A percentile compares a stretch with the other conserved stretches of the same genome.
Evolutionary conservation across 192 early-diverging fungal genomes (phyloP).

Genomic region (Backusella morwellensis): DNA sequence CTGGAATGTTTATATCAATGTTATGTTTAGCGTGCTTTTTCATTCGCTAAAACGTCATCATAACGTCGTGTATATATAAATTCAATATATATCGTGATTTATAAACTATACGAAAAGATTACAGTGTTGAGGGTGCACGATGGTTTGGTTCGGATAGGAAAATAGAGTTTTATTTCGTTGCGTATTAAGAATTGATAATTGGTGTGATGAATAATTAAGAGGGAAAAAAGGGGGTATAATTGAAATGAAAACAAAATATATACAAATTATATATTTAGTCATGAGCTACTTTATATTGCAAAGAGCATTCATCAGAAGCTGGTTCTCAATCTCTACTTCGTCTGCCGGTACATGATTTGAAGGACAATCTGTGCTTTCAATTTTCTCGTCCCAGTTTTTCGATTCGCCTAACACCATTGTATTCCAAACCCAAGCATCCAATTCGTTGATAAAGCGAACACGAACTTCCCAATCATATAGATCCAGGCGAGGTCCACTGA

Average conservation of each 20-base stretch:
- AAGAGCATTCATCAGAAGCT: constrained; percentile 38
- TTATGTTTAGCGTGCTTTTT: neutral
- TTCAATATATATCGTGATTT: no score
- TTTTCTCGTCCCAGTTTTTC: constrained; percentile 29
- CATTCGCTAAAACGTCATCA: neutral
- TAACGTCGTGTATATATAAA: neutral
- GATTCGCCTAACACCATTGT: constrained; percentile 37
- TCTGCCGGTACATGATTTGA: constrained; percentile 51
- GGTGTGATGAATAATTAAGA: neutral
- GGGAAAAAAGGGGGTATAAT: neutral
- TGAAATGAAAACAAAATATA: neutral
- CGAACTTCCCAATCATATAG: constrained; percentile 28
- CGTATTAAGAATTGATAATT: neutral
- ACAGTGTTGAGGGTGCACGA: no score
- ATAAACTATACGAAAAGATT: no score
- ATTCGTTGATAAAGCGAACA: constrained; percentile 18
- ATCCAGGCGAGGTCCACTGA: constrained; percentile 27
- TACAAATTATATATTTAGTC: neutral
- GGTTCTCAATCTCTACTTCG: constrained; percentile 52
- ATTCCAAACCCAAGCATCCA: constrained; percentile 40
- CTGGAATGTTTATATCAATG: neutral
- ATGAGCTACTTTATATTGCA: constrained; percentile 18
- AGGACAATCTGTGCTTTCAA: constrained; percentile 29
- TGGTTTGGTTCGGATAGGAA: neutral
- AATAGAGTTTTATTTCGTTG: neutral